phyloP scores from a whole-genome alignment of 192 early-diverging fungal genomes.

The Entomortierella chlamydospora region DNA sequence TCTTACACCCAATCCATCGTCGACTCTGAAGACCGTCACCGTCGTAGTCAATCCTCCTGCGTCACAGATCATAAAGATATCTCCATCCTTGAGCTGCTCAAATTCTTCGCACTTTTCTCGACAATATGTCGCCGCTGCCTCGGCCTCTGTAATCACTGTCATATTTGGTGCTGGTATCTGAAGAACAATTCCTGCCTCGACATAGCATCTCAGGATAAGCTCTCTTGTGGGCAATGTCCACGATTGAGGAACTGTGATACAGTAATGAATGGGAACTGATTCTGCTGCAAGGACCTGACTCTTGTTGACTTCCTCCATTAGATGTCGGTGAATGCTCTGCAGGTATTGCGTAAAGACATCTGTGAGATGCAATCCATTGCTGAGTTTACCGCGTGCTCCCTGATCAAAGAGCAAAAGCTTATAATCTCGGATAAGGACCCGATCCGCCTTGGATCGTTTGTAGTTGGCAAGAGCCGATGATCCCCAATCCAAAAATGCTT shows the following conservation, averaged over 20 bases:
- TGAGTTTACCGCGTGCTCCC: conserved; percentile 34
- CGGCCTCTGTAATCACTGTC: conserved; percentile 62
- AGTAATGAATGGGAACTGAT: conserved; percentile 49
- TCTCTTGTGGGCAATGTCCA: conserved; percentile 52
- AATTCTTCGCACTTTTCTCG: conserved; percentile 65
- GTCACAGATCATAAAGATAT: conserved; percentile 67
- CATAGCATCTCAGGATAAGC: conserved; percentile 43
- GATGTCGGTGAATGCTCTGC: conserved; percentile 39
- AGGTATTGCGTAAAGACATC: conserved; percentile 50
- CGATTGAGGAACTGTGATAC: conserved; percentile 50
- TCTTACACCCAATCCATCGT: conserved; percentile 40
- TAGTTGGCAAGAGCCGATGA: conserved; percentile 44
- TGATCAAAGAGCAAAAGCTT: conserved; percentile 49
- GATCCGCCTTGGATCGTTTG: conserved; percentile 38
- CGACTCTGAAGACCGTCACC: conserved; percentile 46
- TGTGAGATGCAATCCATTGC: conserved; percentile 44
- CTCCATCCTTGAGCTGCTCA: conserved; percentile 56
- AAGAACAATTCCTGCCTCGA: conserved; percentile 43
- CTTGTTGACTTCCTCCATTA: conserved; percentile 55
- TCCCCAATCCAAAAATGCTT: conserved; percentile 43
- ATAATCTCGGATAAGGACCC: conserved; percentile 39
- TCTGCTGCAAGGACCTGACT: conserved; percentile 46
- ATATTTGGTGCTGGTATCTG: conserved; percentile 49
- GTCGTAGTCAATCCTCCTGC: conserved; percentile 58
- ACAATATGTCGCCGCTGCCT: conserved; percentile 67